Evolutionary conservation across 768 basidiomycete species (phyloP), one percentile per base, ranked within the genome.

Genomic region (Butyriboletus loyo): DNA sequence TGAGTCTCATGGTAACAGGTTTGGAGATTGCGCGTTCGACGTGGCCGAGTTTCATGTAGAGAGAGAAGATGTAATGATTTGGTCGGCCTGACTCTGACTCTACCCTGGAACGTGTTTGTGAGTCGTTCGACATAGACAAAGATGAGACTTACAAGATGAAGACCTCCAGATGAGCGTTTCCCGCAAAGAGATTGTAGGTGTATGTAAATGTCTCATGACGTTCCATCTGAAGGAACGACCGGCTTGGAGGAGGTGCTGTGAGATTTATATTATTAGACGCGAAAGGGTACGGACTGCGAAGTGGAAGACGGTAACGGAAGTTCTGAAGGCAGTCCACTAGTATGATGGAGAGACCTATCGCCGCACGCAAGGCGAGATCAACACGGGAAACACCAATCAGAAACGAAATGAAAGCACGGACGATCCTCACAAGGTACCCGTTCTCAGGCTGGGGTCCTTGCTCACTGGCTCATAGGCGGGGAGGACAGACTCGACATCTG

Each of bases 1-100:
- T 59, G 22, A 86, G 69, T 35, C 63, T 75, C 53, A 82, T 68
- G 28, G 70, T 68, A 15, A 76, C 58, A 1, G 84, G 77, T 31
- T 77, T 75, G 45, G 78, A 73, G 17, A 86, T 46, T 13, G 74
- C 69, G 13, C 84, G 74, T 67, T 85, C 82, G 41, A 85, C 72
- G 7, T 77, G 74, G 55, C 82, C 79, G 21, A 74, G 68, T 67
- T 79, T 80, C 60, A 84, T 66, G 15, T 80, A 77, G 7, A 87
- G 69, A 24, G 75, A 75, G 49, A 87, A 80, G 9, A 71, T 73
- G 61, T 79, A 84, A 55, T 77, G 49, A 45, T 61, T 59, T 49
- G 56, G 58, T n/a, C 56, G 45, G 22, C 64, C 66, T 15, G 58
- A 9, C 24, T 59, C 66, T 30, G 68, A 28, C 40, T 71, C 69